Conservation (phyloP, 1,139 yeast genomes). For the Pichia sp. region DNA sequence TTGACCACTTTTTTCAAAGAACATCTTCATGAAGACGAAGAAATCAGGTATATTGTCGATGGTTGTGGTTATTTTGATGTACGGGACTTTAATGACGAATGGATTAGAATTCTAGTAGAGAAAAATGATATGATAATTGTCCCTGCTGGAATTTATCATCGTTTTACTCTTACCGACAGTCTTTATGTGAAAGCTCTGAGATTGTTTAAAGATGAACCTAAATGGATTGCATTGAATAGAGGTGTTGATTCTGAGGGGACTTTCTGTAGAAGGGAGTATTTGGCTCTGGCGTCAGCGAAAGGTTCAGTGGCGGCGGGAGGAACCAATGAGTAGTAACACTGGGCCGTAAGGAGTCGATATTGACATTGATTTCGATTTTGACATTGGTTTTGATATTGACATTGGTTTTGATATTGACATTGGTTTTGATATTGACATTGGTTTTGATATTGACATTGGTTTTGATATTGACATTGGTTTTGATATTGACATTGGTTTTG, state of each 20-base stretch:
- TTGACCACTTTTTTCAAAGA: slow-evolving; percentile 70
- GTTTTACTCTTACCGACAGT: slow-evolving; percentile 63
- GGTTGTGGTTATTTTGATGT: slow-evolving; percentile 95
- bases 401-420: no score
- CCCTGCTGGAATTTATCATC: slow-evolving; percentile 91
- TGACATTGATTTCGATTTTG: no score
- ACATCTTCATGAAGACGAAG: slow-evolving; percentile 96
- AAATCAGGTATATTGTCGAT: slow-evolving; percentile 79
- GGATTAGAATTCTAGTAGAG: slow-evolving; percentile 69
- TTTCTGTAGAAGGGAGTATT: slow-evolving; percentile 13
- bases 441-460: no score
- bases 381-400: no score
- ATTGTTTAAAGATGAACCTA: slow-evolving; percentile 89
- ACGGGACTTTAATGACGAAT: slow-evolving; percentile 46
- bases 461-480: no score
- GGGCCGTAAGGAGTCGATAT: no score
- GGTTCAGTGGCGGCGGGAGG: no score
- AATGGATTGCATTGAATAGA: slow-evolving; percentile 86
- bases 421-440: no score
- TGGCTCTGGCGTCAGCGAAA: neutral
- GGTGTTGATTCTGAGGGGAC: slow-evolving; percentile 28
- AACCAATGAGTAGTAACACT: no score
- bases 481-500: no score
- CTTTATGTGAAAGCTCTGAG: slow-evolving; percentile 72
- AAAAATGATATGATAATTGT: slow-evolving; percentile 63